Evolutionary conservation across 257 asterid species (phyloP).

Genomic region (Leonotis leonurus): DNA sequence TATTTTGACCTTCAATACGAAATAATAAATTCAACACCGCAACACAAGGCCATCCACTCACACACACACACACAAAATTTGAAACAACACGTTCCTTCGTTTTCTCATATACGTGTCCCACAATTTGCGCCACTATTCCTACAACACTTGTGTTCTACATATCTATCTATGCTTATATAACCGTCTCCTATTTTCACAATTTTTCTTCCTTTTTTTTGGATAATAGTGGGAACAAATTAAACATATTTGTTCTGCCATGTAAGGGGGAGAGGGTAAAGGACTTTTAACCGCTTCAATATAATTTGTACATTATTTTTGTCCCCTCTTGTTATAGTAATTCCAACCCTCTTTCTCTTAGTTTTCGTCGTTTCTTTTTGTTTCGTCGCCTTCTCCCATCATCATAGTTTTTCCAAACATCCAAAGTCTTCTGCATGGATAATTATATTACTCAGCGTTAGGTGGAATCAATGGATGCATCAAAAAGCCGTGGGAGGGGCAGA

Average conservation of each 20-base stretch:
- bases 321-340: not conserved
- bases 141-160: not conserved
- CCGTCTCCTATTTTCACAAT: not conserved
- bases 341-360: not conserved
- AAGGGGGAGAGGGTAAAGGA: conserved; percentile 4
- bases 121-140: conserved; percentile 27
- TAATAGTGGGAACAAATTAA: not conserved
- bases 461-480: conserved; percentile 22
- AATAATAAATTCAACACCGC: conserved; percentile 14
- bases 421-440: conserved; percentile 14
- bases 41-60: conserved; percentile 11
- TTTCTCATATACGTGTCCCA: conserved; percentile 27
- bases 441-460: not conserved
- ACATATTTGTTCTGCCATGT: not conserved
- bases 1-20: not conserved
- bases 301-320: not conserved
- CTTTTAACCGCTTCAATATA: not conserved
- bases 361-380: not conserved
- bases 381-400: conserved; percentile 3
- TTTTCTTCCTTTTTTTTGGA: not conserved
- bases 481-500: conserved; percentile 30
- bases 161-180: not conserved
- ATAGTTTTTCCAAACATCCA: not conserved
- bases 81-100: conserved; percentile 29
- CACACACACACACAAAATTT: conserved; percentile 8